Conservation (phyloP, 441 rosid species). For the Pelargonium myrrhifolium region DNA sequence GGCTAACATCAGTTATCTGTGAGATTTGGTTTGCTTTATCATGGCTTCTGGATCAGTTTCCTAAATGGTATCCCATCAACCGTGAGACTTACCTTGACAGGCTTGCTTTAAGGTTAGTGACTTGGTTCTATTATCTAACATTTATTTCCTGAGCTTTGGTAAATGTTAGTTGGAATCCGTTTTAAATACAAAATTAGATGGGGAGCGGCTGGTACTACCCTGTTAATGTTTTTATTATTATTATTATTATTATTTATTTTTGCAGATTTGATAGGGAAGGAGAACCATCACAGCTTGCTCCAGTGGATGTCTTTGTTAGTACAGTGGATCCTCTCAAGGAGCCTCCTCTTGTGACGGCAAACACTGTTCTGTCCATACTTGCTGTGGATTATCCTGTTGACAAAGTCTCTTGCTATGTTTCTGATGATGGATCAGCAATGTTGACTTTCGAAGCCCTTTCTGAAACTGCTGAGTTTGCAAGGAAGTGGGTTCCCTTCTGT, state of each 20-base stretch:
- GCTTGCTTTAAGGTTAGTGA: slow-evolving; percentile 80
- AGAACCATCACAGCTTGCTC: slow-evolving; percentile 91
- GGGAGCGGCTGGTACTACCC: not conserved
- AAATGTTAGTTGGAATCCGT: not conserved
- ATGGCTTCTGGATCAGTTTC: slow-evolving; percentile 99
- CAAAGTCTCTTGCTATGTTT: slow-evolving; percentile 95
- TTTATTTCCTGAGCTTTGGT: slow-evolving; percentile 15
- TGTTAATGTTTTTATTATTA: not conserved
- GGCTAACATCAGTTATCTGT: slow-evolving; percentile 96
- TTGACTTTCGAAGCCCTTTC: slow-evolving; percentile 85
- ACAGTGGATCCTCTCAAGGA: slow-evolving; percentile 95
- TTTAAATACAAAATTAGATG: not conserved
- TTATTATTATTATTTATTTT: too few species aligned
- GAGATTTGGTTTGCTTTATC: slow-evolving; percentile 99
- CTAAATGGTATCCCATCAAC: slow-evolving; percentile 95
- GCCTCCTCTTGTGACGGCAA: slow-evolving; percentile 97
- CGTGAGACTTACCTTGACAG: slow-evolving; percentile 99
- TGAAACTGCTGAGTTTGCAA: slow-evolving; percentile 94
- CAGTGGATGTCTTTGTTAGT: slow-evolving; percentile 96
- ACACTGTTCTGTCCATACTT: slow-evolving; percentile 91
- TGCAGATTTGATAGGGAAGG: slow-evolving; percentile 90
- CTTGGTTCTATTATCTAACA: not conserved
- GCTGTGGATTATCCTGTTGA: too few species aligned
- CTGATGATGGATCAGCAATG: slow-evolving; percentile 99
- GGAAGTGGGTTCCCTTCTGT: slow-evolving; percentile 95